phyloP scores from a whole-genome alignment of 306 rosid species.

The Begonia peltatifolia region DNA sequence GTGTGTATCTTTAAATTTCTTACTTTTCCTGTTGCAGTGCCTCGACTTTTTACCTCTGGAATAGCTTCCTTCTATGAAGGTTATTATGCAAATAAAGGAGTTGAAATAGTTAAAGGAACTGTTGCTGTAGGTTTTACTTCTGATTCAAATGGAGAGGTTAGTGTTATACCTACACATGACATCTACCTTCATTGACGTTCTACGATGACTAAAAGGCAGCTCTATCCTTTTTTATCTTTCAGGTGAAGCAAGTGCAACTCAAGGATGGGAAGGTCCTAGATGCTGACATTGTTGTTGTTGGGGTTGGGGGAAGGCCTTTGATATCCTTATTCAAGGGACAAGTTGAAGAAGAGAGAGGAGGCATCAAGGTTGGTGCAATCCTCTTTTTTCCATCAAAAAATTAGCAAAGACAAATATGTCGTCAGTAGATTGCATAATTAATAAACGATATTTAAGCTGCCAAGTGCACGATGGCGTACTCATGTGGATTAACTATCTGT shows the following conservation, averaged over 20 bases:
- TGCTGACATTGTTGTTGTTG: slow-evolving; percentile 92
- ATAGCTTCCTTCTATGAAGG: slow-evolving; percentile 91
- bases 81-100: slow-evolving; percentile 66
- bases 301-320: slow-evolving; percentile 84
- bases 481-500: neutral
- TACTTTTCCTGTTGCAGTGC: slow-evolving; percentile 44
- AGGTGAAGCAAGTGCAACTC: slow-evolving; percentile 92
- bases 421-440: too few relatives aligned
- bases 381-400: too few relatives aligned
- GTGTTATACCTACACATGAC: neutral
- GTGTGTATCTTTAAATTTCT: neutral
- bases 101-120: slow-evolving; percentile 82
- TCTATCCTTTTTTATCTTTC: slow-evolving; percentile 5
- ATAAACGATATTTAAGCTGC: too few relatives aligned
- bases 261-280: slow-evolving; percentile 82
- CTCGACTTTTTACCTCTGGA: slow-evolving; percentile 78
- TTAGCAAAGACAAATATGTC: too few relatives aligned
- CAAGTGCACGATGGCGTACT: too few relatives aligned
- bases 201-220: too few relatives aligned
- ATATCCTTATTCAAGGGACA: slow-evolving; percentile 79
- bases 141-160: slow-evolving; percentile 70
- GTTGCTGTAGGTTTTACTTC: slow-evolving; percentile 69
- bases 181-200: too few relatives aligned
- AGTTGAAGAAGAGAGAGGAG: slow-evolving; percentile 86
- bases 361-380: slow-evolving; percentile 85